Evolutionary conservation across 2,329 filamentous ascomycete species (phyloP), one percentile per base, ranked within the genome.

Genomic region (Talaromyces pinophilus): DNA sequence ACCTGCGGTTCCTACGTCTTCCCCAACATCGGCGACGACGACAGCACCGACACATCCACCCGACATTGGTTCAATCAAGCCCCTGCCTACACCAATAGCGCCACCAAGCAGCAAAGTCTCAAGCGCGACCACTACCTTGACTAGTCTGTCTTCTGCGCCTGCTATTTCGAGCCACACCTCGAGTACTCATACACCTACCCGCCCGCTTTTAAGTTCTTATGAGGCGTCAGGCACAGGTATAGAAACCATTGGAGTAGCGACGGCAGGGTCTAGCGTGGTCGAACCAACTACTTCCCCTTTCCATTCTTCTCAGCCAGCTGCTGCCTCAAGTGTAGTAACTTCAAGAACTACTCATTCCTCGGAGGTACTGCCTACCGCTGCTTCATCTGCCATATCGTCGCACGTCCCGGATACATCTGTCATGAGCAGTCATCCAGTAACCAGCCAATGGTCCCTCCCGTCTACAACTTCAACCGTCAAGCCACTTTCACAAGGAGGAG

Each of bases 391-490:
- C 30, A 19, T 35, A 25, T 30, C 48, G 13, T 28, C 48, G 5
- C 25, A 54, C 30, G 10, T 38, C 11, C n/a, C 52, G 30, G 30
- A 35, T 55, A 13, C 28, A 11, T 57, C 54, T 38, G 8, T n/a
- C 19, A 13, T 25, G 38, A 46, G 22, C 40, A 60, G 57, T 33
- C 22, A 46, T 28, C 57, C 40, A 2, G 57, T 46, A 17, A n/a
- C 40, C 6, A 60, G 38, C 30, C 57, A 44, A 60, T 60, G 57
- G 57, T 60, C 57, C 7, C 19, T 60, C 13, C 22, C 57, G 22
- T 33, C 38, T 46, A 40, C 22, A 11, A n/a, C 57, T 4, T 44
- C 57, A 46, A 60, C 57, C 5, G 40, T 60, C 40, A 42, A 28
- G 25, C 57, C 57, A 22, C 57, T 60, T 33, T 42, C 38, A n/a